A percentile compares a stretch with the other conserved stretches of the same genome.
phyloP scores from a whole-genome alignment of 2,329 filamentous ascomycete genomes.

The Zymoseptoria ardabiliae region DNA sequence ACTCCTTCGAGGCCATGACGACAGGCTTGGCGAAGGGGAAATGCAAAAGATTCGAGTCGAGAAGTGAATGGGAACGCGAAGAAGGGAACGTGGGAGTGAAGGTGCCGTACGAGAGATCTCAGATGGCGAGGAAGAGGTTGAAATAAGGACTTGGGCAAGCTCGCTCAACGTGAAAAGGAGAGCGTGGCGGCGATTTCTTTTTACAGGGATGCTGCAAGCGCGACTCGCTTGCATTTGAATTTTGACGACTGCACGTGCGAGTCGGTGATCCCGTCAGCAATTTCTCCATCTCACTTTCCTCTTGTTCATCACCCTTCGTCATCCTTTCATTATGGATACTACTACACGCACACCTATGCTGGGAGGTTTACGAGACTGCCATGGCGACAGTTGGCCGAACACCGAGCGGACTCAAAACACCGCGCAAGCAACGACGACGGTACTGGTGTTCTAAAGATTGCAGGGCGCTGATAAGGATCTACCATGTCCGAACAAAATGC shows the following conservation, averaged over 20 bases:
- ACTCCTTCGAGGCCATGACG: slow-evolving; percentile 46
- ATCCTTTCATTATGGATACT: too few relatives aligned
- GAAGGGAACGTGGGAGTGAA: neutral
- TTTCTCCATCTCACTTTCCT: too few relatives aligned
- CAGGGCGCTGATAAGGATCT: too few relatives aligned
- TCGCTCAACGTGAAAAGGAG: neutral
- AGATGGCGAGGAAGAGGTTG: neutral
- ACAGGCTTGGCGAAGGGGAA: neutral
- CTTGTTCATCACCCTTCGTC: too few relatives aligned
- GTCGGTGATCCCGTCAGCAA: too few relatives aligned
- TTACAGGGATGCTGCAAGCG: neutral
- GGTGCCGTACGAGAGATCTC: neutral
- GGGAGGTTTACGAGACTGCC: too few relatives aligned
- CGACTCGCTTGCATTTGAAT: neutral
- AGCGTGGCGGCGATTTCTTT: neutral
- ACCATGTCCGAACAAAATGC: too few relatives aligned
- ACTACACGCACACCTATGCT: too few relatives aligned
- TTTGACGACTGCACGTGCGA: neutral
- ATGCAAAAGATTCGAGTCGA: neutral
- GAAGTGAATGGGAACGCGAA: neutral
- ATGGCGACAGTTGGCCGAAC: too few relatives aligned
- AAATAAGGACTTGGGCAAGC: neutral
- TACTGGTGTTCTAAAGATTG: too few relatives aligned
- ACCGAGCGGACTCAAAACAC: too few relatives aligned
- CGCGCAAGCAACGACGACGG: too few relatives aligned